Conservation (phyloP, 169 alveolate species). For the Cryptosporidium canis region DNA sequence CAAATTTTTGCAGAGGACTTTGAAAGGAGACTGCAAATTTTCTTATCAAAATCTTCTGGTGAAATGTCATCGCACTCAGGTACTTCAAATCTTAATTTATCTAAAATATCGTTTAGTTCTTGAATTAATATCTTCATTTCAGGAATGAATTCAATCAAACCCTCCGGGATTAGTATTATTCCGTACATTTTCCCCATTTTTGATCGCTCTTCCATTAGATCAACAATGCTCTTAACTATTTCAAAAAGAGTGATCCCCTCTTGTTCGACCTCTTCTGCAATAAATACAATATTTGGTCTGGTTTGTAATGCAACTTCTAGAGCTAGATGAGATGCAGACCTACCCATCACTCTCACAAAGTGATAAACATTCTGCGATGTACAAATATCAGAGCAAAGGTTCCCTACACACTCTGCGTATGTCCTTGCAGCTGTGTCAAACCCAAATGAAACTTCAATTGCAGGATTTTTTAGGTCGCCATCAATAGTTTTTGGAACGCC, state of each 20-base stretch:
- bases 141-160: conserved; percentile 95
- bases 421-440: conserved; percentile 98
- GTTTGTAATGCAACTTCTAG: conserved; percentile 96
- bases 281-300: conserved; percentile 91
- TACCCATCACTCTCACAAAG: conserved; percentile 97
- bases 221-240: conserved; percentile 89
- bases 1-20: conserved; percentile 78
- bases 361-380: conserved; percentile 93
- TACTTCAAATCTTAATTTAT: conserved; percentile 48
- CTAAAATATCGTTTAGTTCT: conserved; percentile 92
- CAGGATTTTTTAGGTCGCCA: conserved; percentile 96
- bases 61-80: neutral
- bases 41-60: conserved; percentile 49
- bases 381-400: conserved; percentile 90
- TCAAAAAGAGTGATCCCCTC: conserved; percentile 86
- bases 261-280: conserved; percentile 94
- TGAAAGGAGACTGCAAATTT: conserved; percentile 26
- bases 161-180: conserved; percentile 96
- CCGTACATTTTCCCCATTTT: conserved; percentile 92
- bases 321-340: conserved; percentile 98
- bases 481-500: conserved; percentile 99
- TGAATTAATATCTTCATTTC: conserved; percentile 91
- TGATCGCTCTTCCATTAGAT: conserved; percentile 90
- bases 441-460: conserved; percentile 97
- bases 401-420: conserved; percentile 95